Base-by-base conservation (phyloP, 352 stramenopile species). In the Pythium dissotocum region DNA sequence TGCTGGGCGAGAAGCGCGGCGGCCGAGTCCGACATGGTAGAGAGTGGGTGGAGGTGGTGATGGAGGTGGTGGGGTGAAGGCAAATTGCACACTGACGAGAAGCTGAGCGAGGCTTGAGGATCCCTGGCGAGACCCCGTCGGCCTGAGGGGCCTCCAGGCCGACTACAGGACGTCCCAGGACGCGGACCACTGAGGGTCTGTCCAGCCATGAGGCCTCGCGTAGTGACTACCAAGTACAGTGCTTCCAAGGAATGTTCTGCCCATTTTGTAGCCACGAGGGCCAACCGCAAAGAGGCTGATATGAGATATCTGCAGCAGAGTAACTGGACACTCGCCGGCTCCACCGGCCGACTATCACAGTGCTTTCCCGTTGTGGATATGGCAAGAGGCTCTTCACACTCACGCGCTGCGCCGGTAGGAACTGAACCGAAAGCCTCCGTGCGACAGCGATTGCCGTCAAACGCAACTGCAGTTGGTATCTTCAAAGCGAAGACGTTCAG, bases 1-100 rank as follows among this genome's bases (percentile, higher is more conserved):
- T 95, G 83, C 61, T 95, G 83, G 16, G 83, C 82, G 53, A 83
- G 75, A 30, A 89, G 69, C 13, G 84, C 82, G 54, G 82, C 72
- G 6, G 84, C 70, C 0, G 86, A 93, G 49, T 67, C 61, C 35
- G 61, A 55, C 51, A 67, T 67, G 51, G 36, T 33, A 36, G 21
- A 16, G 33, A 35, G 21, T 28, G 1, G 42, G 51, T 35, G 35
- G 24, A 10, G 14, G 61, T 38, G 10, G n/a, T 40, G 32, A 21
- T 35, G 18, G 18, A 49, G 30, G 30, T 30, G 24, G 46, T 32
- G 5, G 21, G 4, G n/a, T 35, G 52, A 30, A 21, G 9, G 62
- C 62, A 49, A 68, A 68, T 68, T 61, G 18, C 36, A 48, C 62
- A 68, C 58, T 68, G 62, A 42, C 12, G 5, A 53, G 7, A 53